Conservation (phyloP, 352 stramenopile species). For the Elongisporangium senticosum region DNA sequence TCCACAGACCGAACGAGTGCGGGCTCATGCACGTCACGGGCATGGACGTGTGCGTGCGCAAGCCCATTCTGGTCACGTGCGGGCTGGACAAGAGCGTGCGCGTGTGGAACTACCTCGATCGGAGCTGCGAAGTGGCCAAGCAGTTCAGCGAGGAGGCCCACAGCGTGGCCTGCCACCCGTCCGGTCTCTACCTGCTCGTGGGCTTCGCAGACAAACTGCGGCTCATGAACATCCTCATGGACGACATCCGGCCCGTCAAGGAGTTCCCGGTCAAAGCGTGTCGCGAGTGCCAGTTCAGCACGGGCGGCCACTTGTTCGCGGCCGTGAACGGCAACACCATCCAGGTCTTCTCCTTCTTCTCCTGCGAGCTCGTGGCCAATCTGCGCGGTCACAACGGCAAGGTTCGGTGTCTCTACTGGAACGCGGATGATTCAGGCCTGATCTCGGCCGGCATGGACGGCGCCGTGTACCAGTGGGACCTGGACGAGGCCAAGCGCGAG, state of each 20-base stretch:
- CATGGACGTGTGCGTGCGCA: conserved; percentile 91
- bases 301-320: conserved; percentile 90
- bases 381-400: conserved; percentile 92
- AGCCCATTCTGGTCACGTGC: conserved; percentile 89
- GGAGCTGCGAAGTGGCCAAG: conserved; percentile 82
- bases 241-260: conserved; percentile 83
- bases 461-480: conserved; percentile 92
- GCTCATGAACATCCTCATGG: conserved; percentile 90
- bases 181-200: conserved; percentile 85
- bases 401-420: conserved; percentile 86
- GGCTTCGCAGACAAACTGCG: conserved; percentile 89
- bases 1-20: conserved; percentile 61
- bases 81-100: conserved; percentile 85
- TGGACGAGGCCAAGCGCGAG: conserved; percentile 88
- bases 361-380: conserved; percentile 85
- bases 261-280: conserved; percentile 83
- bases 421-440: conserved; percentile 79
- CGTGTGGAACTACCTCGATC: conserved; percentile 93
- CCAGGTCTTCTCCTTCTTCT: conserved; percentile 91
- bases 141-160: conserved; percentile 86
- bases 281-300: conserved; percentile 78
- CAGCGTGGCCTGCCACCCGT: conserved; percentile 88
- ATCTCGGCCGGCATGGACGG: conserved; percentile 89
- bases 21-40: conserved; percentile 65
- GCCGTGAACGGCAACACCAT: conserved; percentile 92